A percentile compares a stretch with the other conserved stretches of the same genome.
Conservation (phyloP, 208 protist genomes). For the Wallacemonas sp. region DNA sequence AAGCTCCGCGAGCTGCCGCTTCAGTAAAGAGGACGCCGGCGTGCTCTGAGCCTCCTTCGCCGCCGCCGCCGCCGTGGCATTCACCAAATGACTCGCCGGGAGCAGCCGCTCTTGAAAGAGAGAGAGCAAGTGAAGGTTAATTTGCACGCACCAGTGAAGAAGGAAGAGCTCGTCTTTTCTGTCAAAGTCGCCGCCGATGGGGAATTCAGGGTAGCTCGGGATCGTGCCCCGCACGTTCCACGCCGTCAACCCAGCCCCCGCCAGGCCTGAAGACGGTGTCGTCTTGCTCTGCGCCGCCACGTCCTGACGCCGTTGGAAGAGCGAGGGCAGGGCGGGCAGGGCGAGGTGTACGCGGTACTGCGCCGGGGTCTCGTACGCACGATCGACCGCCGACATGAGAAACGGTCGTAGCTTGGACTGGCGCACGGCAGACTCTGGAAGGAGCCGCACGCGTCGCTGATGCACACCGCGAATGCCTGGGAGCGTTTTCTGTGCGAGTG, state of each 20-base stretch:
- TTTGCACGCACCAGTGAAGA: constrained; percentile 81
- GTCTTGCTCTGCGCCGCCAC: constrained; percentile 1
- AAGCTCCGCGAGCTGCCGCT: constrained; percentile 3
- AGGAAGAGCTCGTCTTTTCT: constrained; percentile 76
- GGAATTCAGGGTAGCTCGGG: constrained; percentile 51
- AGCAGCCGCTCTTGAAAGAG: constrained; percentile 83
- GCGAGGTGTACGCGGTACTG: constrained; percentile 28
- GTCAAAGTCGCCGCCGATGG: constrained; percentile 44
- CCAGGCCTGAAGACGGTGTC: too few species aligned
- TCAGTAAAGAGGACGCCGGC: neutral
- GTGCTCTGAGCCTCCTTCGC: neutral
- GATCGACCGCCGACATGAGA: constrained; percentile 43
- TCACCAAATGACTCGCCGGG: constrained; percentile 62
- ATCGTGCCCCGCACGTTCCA: constrained; percentile 39
- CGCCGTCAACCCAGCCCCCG: constrained; percentile 15
- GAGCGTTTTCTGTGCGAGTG: neutral
- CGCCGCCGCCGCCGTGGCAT: constrained; percentile 43
- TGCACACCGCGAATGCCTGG: constrained; percentile 3
- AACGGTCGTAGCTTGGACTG: constrained; percentile 38
- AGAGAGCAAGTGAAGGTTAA: constrained; percentile 70
- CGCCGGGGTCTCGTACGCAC: constrained; percentile 27
- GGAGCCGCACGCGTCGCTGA: neutral
- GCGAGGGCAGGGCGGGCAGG: neutral
- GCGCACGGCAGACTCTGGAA: constrained; percentile 18
- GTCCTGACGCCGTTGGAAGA: constrained; percentile 6